Evolutionary conservation across 306 rosid genomes (phyloP), one percentile per base, ranked within the genome.

Genomic region (Crotalaria pallida): DNA sequence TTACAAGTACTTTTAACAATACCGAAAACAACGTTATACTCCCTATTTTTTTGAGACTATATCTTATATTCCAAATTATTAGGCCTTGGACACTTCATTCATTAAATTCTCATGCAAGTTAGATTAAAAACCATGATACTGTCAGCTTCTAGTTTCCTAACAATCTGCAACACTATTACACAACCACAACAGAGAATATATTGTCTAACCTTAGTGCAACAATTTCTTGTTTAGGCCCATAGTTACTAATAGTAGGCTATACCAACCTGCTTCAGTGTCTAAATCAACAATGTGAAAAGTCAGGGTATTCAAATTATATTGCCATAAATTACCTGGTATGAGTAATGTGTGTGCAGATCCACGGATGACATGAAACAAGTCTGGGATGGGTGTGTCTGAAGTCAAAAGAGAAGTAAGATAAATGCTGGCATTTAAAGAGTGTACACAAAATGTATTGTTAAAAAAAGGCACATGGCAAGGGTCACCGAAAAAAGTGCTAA

Each of bases 301-400:
- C 49, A 48, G 49, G 44, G 51, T 12, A 61, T 53, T 63, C 34
- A 69, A 45, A 50, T 34, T 63, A 74, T 55, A 53, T 27, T 45
- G 52, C 41, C 16, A 76, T 69, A 38, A 51, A 29, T 71, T 86
- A 95, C 99, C 99, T 95, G 99, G 84, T 95, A 95, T 24, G 99
- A 86, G 86, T 95, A 95, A 86, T 95, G 99, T 2, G 99, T 95
- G 77, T 95, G 99, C 55, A 95, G 84, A 86, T 95, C 99, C 73
- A 95, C 99, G 0, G 99, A 91, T 63, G 99, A 95, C 99, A 95
- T 91, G 82, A 95, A 95, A 87, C 99, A 95, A 58, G 99, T 91
- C 83, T 95, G 99, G 6, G 97, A 86, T 5, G 99, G 99, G 78
- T 95, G 99, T 15, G 99, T 95, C 99, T 91, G 96, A 55, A 63